A percentile compares a stretch with the other conserved stretches of the same genome.
Evolutionary conservation across 2,329 filamentous ascomycete genomes (phyloP).

Genomic region (Diaporthe eres): DNA sequence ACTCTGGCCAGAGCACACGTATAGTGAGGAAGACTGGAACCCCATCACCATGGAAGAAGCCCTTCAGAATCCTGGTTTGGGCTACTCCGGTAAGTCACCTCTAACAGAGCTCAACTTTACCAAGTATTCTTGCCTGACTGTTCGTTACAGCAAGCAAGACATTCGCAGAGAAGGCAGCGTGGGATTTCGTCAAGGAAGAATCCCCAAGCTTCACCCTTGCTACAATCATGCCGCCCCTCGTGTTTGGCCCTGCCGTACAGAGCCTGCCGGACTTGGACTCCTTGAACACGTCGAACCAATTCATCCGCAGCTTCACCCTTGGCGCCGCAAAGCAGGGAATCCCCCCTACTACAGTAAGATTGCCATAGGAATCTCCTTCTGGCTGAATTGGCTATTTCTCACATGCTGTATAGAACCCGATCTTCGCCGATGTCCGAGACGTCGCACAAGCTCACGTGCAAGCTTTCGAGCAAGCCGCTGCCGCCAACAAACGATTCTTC

Average conservation of each 20-base stretch:
- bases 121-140: not conserved
- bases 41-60: constrained; percentile 55
- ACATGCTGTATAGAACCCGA: not conserved
- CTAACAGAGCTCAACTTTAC: too few species aligned
- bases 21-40: constrained; percentile 61
- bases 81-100: not conserved
- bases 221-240: not conserved
- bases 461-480: not conserved
- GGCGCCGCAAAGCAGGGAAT: not conserved
- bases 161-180: not conserved
- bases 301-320: not conserved
- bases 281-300: not conserved
- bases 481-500: not conserved
- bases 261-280: not conserved
- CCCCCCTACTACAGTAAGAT: not conserved
- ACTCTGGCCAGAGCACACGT: constrained; percentile 53
- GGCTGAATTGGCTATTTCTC: not conserved
- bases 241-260: not conserved
- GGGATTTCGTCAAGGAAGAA: not conserved
- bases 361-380: fast-evolving
- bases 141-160: not conserved
- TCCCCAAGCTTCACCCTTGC: not conserved
- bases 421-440: not conserved
- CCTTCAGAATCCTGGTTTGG: not conserved
- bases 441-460: not conserved